These are phyloP conservation scores for Monosporascus sp. DNA, from an alignment of 2,329 filamentous ascomycete genomes.

Conservation along the genomic window DNA sequence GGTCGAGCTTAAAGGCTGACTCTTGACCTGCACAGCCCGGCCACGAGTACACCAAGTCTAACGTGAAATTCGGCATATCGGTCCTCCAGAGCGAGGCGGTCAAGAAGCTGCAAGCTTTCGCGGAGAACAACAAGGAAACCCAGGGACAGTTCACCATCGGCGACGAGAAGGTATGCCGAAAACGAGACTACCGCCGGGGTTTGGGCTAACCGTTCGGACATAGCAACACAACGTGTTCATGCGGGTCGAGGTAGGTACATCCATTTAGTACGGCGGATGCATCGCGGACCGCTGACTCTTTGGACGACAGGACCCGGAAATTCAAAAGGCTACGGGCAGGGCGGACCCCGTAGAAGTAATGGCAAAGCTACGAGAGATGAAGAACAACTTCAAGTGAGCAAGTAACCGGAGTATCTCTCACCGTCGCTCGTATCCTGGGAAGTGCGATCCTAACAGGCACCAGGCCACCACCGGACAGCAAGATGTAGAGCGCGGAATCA, in stretches of 20 bases:
- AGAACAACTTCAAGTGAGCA: slow-evolving; percentile 68
- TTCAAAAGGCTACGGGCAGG: slow-evolving; percentile 80
- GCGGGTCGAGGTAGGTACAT: slow-evolving; percentile 63
- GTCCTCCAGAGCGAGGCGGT: slow-evolving; percentile 72
- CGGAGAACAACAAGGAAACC: slow-evolving; percentile 76
- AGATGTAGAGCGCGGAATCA: slow-evolving; percentile 21
- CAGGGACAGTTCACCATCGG: slow-evolving; percentile 96
- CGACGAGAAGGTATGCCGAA: slow-evolving; percentile 74
- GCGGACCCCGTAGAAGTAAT: slow-evolving; percentile 80
- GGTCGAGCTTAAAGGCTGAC: neutral
- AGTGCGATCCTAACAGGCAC: slow-evolving; percentile 4
- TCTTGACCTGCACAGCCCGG: slow-evolving; percentile 58
- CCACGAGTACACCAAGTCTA: slow-evolving; percentile 97
- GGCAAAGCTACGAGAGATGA: slow-evolving; percentile 81
- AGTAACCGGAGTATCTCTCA: slow-evolving; percentile 14
- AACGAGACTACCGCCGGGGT: neutral
- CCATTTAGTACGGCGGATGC: neutral
- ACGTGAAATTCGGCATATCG: slow-evolving; percentile 80
- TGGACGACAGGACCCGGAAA: slow-evolving; percentile 61
- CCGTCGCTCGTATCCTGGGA: neutral
- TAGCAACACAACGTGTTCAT: slow-evolving; percentile 96
- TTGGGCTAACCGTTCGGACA: slow-evolving; percentile 3
- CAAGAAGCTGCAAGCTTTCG: slow-evolving; percentile 71
- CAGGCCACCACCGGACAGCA: slow-evolving; percentile 27
- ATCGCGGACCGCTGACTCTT: slow-evolving; percentile 13